Percentiles rank a stretch among this genome's conserved stretches.
These are phyloP conservation scores for Lupinus albus DNA, from an alignment of 306 rosid genomes.

Conservation along the genomic window DNA sequence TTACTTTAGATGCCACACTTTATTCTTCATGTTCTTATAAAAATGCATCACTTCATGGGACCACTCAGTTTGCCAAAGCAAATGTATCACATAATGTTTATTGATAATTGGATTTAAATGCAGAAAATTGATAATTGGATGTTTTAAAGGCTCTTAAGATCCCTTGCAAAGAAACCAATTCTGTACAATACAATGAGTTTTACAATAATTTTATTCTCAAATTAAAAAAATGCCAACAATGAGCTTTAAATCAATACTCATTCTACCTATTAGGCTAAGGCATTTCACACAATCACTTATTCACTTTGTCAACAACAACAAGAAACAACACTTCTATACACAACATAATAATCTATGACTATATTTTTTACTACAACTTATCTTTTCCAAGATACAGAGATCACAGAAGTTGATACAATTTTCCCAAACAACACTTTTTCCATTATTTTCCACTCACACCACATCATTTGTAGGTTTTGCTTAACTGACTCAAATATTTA, in stretches of 20 bases:
- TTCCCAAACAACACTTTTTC: too few relatives aligned
- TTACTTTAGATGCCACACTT: not conserved
- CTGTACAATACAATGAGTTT: not conserved
- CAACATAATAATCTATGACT: not conserved
- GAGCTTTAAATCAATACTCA: conserved; percentile 7
- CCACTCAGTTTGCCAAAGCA: not conserved
- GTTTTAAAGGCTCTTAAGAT: not conserved
- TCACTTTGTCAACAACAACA: not conserved
- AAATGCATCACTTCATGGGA: not conserved
- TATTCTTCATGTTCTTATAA: not conserved
- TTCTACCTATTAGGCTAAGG: conserved; percentile 8
- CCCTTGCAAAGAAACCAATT: conserved; percentile 3
- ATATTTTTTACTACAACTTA: not conserved
- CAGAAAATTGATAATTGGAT: not conserved
- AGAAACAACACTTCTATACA: conserved; percentile 9
- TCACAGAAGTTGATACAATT: too few relatives aligned
- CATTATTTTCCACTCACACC: too few relatives aligned
- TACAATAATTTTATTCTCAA: not conserved
- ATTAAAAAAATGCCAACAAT: not conserved
- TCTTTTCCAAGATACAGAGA: too few relatives aligned
- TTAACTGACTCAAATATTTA: too few relatives aligned
- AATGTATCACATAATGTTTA: not conserved
- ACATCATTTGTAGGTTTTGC: too few relatives aligned
- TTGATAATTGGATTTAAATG: not conserved
- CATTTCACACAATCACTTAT: conserved; percentile 10